phyloP scores from a whole-genome alignment of 2,329 filamentous ascomycete genomes.

The Aspergillus ustus region DNA sequence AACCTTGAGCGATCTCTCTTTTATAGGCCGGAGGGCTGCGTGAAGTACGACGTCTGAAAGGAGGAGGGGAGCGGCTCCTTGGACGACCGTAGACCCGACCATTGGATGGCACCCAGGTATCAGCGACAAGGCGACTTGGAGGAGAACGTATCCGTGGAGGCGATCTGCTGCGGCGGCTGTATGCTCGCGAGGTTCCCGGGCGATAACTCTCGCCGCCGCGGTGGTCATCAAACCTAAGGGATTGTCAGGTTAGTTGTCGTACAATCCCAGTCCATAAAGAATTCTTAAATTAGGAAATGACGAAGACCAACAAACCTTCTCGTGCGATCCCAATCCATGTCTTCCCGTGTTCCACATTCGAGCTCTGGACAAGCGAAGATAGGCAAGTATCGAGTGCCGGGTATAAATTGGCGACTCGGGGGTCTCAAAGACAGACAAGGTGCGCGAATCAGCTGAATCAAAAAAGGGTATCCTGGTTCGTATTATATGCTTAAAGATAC shows the following conservation, averaged over 20 bases:
- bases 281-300: neutral
- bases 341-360: neutral
- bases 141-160: constrained; percentile 45
- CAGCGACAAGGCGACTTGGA: constrained; percentile 38
- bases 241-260: neutral
- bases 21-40: constrained; percentile 46
- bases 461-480: too few species aligned
- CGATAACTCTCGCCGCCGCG: constrained; percentile 51
- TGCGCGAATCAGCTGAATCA: too few species aligned
- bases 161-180: constrained; percentile 41
- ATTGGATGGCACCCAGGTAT: constrained; percentile 48
- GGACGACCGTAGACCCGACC: constrained; percentile 38
- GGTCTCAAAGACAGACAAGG: too few species aligned
- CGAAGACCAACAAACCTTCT: constrained; percentile 42
- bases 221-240: constrained; percentile 43
- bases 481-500: too few species aligned
- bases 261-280: neutral
- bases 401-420: too few species aligned
- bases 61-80: constrained; percentile 49
- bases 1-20: constrained; percentile 39
- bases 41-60: constrained; percentile 49
- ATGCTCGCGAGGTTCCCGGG: constrained; percentile 43
- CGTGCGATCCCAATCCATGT: constrained; percentile 49
- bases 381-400: too few species aligned
- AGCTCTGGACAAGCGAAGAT: neutral